Evolutionary conservation across 768 basidiomycete species (phyloP).

Genomic region (Suillus plorans): DNA sequence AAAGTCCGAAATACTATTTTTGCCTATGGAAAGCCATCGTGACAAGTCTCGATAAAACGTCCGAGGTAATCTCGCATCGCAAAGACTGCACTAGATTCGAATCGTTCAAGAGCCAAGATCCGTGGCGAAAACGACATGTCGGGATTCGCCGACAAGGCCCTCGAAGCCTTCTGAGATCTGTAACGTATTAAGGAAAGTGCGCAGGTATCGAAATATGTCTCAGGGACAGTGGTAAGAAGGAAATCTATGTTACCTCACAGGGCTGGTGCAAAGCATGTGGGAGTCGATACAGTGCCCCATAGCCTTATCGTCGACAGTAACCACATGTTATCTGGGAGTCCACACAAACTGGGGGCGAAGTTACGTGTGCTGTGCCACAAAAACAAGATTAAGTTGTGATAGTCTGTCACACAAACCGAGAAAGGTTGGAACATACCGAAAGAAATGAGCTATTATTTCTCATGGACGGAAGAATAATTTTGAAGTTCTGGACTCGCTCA

Average conservation of each 20-base stretch:
- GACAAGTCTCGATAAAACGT: not conserved
- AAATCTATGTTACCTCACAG: not conserved
- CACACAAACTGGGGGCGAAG: not conserved
- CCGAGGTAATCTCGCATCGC: not conserved
- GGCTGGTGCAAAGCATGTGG: not conserved
- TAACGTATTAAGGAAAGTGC: not conserved
- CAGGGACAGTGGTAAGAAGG: not conserved
- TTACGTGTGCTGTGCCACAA: not conserved
- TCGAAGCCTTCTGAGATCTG: not conserved
- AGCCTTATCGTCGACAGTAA: not conserved
- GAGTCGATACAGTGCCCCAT: not conserved
- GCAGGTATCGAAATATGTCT: not conserved
- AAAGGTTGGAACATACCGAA: not conserved
- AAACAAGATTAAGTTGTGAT: conserved; percentile 4
- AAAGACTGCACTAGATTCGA: not conserved
- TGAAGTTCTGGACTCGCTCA: no score
- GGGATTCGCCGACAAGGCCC: not conserved
- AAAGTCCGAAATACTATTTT: no score
- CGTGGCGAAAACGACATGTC: not conserved
- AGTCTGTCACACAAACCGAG: not conserved
- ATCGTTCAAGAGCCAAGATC: not conserved
- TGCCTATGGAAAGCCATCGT: not conserved
- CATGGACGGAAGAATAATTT: not conserved
- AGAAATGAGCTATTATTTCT: not conserved
- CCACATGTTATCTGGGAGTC: not conserved